These are phyloP conservation scores for Orbilia oligospora DNA, from an alignment of 2,329 filamentous ascomycete species.

Conservation along the genomic window DNA sequence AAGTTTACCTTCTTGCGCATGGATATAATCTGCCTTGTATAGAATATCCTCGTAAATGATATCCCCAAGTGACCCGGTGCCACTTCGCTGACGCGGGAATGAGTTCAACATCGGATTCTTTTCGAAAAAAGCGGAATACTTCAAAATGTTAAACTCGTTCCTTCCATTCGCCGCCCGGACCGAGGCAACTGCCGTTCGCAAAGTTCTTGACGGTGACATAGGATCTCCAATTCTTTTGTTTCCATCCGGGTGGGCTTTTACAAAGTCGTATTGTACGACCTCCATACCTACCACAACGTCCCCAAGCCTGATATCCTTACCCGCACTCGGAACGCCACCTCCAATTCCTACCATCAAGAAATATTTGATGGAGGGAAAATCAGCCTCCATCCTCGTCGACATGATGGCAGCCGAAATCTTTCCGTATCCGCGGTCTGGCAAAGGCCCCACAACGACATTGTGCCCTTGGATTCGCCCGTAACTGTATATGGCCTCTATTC, in stretches of 20 bases:
- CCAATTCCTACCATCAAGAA: slow-evolving; percentile 24
- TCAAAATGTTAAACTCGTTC: too few species aligned
- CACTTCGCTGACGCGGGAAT: neutral
- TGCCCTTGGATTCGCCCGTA: neutral
- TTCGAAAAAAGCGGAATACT: neutral
- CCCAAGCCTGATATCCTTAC: slow-evolving; percentile 18
- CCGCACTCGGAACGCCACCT: slow-evolving; percentile 2
- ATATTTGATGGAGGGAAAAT: neutral
- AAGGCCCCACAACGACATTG: neutral
- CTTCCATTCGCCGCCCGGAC: neutral
- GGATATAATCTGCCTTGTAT: slow-evolving; percentile 2
- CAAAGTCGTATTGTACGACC: slow-evolving; percentile 30
- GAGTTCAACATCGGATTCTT: neutral
- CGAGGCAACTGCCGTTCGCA: neutral
- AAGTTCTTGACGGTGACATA: neutral
- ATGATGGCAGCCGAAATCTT: neutral
- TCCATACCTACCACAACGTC: slow-evolving; percentile 19
- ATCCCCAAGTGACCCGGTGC: too few species aligned
- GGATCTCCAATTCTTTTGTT: neutral
- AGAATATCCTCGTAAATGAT: neutral
- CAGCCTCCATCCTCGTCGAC: neutral
- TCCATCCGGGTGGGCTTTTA: neutral
- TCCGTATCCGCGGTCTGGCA: neutral
- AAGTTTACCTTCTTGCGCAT: neutral
- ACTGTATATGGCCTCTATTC: neutral